phyloP scores from a whole-genome alignment of 306 rosid species.

The Trichosanthes cucumerina region DNA sequence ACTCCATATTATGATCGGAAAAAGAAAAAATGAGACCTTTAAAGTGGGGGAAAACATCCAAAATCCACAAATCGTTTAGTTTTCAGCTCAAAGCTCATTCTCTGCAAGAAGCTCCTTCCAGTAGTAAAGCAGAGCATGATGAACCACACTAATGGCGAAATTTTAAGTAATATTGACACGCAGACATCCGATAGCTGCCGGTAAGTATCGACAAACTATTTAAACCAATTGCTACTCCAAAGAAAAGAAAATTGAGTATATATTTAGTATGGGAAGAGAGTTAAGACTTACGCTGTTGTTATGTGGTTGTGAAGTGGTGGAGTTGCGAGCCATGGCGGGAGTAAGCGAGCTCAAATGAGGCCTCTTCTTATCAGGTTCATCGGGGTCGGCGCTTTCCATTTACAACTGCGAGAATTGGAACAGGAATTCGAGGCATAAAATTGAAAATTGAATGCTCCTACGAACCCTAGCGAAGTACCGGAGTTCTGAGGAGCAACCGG shows the following conservation, averaged over 20 bases:
- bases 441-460: conserved; percentile 5
- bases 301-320: conserved; percentile 33
- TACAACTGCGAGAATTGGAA: conserved; percentile 15
- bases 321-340: conserved; percentile 42
- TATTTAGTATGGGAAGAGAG: not conserved
- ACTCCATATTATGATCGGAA: not conserved
- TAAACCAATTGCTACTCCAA: not conserved
- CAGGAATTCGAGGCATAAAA: conserved; percentile 11
- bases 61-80: not conserved
- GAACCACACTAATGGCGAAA: not conserved
- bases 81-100: conserved; percentile 1
- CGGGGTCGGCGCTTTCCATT: conserved; percentile 56
- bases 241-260: not conserved
- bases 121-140: not conserved
- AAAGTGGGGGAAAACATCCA: not conserved
- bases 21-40: not conserved
- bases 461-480: conserved; percentile 8
- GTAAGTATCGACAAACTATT: not conserved
- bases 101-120: not conserved
- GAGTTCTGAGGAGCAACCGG: not conserved
- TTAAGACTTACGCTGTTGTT: conserved; percentile 34
- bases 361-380: conserved; percentile 75
- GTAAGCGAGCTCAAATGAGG: conserved; percentile 54
- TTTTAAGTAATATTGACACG: not conserved
- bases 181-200: not conserved